Evolutionary conservation across 2,329 filamentous ascomycete species (phyloP), one percentile per base, ranked within the genome.

Genomic region (Alternaria brassicae): DNA sequence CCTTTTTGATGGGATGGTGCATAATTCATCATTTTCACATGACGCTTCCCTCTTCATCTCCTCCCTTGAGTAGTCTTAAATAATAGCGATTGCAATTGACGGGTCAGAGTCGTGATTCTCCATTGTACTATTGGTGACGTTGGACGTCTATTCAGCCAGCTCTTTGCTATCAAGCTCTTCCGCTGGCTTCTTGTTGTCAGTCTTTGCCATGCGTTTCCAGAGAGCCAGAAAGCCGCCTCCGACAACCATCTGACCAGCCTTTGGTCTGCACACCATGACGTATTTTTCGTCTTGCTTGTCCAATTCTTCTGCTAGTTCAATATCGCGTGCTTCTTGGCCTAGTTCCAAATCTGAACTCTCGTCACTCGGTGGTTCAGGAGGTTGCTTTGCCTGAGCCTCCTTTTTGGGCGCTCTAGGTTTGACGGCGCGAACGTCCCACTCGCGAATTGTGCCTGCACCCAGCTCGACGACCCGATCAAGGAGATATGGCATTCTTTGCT

Each of bases 361-460:
- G 25, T 62, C 60, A 5, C 47, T 50, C 4, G 51, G 37, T 17
- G 56, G 25, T 13, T 49, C 59, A 40, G 65, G 48, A n/a, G 50
- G 19, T 6, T 70, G 64, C 19, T 55, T 58, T 37, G 44, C 51
- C 15, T 66, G 67, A 28, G 62, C 51, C 62, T 70, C 72, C 55
- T 66, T 65, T 36, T 71, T 36, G 1, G 71, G 68, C 17, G 75
- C 77, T 56, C 79, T 76, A 17, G 81, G 79, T 60, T 64, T 77
- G 15, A 83, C 83, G 48, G 80, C 80, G 65, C 85, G 82, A 17
- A 91, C 81, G 72, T 89, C 87, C 88, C 88, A 91, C 62, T 86
- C 81, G 62, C 86, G 81, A 2, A 88, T 86, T 32, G 81, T 83
- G n/a, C 81, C 52, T 77, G 81, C 62, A 65, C 79, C 80, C 19